phyloP scores from a whole-genome alignment of 2,329 filamentous ascomycete genomes.

The Aspergillus novofumigatus region DNA sequence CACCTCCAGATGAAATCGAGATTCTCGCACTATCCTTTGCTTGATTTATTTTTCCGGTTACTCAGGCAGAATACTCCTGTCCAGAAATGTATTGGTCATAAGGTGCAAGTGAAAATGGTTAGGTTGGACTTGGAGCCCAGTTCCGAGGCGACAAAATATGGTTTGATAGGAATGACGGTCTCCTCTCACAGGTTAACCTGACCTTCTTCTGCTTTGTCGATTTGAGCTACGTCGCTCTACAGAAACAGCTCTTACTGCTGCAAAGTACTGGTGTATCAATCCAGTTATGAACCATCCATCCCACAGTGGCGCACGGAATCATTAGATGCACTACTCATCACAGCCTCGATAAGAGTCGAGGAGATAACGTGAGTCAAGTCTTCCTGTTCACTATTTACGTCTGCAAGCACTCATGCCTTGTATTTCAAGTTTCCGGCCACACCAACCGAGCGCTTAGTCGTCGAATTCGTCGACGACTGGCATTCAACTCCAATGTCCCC shows the following conservation, averaged over 20 bases:
- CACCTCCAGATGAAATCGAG: too few relatives aligned
- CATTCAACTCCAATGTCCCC: slow-evolving; percentile 41
- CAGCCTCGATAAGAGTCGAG: too few relatives aligned
- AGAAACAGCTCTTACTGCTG: background rate
- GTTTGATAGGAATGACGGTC: slow-evolving; percentile 5
- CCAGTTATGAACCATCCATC: too few relatives aligned
- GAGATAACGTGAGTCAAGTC: too few relatives aligned
- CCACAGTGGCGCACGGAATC: too few relatives aligned
- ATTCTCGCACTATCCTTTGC: too few relatives aligned
- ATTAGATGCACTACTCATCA: too few relatives aligned
- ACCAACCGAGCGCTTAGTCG: background rate
- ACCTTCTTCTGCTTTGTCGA: background rate
- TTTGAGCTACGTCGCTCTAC: background rate
- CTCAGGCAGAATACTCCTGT: too few relatives aligned
- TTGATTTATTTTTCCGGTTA: too few relatives aligned
- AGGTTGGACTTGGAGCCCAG: slow-evolving; percentile 12
- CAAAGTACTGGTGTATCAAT: background rate
- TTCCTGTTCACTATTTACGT: background rate
- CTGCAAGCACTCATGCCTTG: background rate
- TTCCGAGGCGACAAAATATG: slow-evolving; percentile 14
- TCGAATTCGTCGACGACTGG: slow-evolving; percentile 14
- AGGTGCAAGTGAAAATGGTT: slow-evolving; percentile 6
- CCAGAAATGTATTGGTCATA: slow-evolving; percentile 1
- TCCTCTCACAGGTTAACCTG: too few relatives aligned
- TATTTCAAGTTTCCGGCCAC: background rate